phyloP scores from a whole-genome alignment of 257 asterid species.

The Eustoma russellianum region DNA sequence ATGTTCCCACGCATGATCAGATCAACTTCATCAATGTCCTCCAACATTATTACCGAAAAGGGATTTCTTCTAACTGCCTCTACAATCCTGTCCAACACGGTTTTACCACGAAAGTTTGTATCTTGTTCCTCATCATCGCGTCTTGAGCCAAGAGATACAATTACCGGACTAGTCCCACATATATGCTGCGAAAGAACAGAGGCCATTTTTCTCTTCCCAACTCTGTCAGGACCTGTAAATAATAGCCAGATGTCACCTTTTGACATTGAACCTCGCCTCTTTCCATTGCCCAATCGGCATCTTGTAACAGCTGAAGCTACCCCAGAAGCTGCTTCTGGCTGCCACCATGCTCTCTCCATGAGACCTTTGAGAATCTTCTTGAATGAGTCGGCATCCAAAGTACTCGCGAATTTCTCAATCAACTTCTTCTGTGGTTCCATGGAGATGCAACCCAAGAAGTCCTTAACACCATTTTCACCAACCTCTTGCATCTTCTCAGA shows the following conservation, averaged over 20 bases:
- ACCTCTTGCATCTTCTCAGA: conserved; percentile 25
- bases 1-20: conserved; percentile 42
- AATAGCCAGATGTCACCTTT: conserved; percentile 76
- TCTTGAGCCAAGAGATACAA: conserved; percentile 46
- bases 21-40: conserved; percentile 70
- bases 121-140: conserved; percentile 45
- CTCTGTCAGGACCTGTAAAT: conserved; percentile 78
- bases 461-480: conserved; percentile 39
- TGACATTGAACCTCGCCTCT: conserved; percentile 40
- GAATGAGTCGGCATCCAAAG: conserved; percentile 61
- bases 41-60: conserved; percentile 62
- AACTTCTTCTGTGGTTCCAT: conserved; percentile 49
- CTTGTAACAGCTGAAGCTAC: conserved; percentile 67
- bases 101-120: conserved; percentile 52
- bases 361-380: conserved; percentile 77
- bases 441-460: conserved; percentile 60
- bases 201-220: conserved; percentile 79
- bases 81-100: conserved; percentile 57
- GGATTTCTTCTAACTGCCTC: conserved; percentile 76
- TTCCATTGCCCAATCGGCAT: conserved; percentile 59
- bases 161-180: conserved; percentile 44
- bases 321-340: conserved; percentile 66
- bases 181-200: conserved; percentile 63
- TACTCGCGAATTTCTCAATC: conserved; percentile 44
- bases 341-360: conserved; percentile 98